phyloP scores from a whole-genome alignment of 78 protist species.

The Planoprotostelium fungivorum region DNA sequence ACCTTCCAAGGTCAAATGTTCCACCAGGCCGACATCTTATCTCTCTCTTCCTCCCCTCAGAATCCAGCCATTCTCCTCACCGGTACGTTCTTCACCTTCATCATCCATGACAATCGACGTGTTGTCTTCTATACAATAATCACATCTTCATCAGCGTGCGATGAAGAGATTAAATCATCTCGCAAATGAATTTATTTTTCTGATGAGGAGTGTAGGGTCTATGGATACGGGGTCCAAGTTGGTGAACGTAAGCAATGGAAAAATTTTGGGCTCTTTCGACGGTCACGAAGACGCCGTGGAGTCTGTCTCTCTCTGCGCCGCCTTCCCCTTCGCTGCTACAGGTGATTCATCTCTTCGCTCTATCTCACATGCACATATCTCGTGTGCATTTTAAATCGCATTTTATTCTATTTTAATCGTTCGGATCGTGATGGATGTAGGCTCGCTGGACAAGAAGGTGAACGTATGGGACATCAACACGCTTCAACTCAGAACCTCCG shows the following conservation, averaged over 20 bases:
- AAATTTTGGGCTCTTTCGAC: constrained; percentile 9
- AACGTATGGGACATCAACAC: constrained; percentile 50
- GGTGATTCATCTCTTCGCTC: not conserved
- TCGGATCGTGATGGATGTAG: no score
- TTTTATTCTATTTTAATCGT: no score
- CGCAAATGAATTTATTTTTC: no score
- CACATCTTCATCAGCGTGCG: no score
- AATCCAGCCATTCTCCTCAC: not conserved
- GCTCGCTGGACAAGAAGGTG: constrained; percentile 41
- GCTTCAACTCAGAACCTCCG: constrained; percentile 27
- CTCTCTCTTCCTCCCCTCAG: constrained; percentile 1
- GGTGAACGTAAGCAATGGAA: constrained; percentile 35
- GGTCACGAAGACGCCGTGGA: constrained; percentile 42
- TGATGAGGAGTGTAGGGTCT: constrained; percentile 37
- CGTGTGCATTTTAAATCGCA: not conserved
- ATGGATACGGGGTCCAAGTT: constrained; percentile 26
- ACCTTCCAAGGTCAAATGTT: constrained; percentile 31
- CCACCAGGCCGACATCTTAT: constrained; percentile 23
- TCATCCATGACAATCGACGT: no score
- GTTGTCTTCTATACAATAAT: no score
- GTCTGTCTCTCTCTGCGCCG: constrained; percentile 14
- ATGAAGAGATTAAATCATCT: no score
- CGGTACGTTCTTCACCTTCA: constrained; percentile 5
- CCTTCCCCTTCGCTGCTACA: constrained; percentile 8
- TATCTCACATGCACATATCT: no score